Percentiles rank a stretch among this genome's conserved stretches.
These are phyloP conservation scores for Triangularia verruculosa DNA, from an alignment of 2,329 filamentous ascomycete genomes.

Conservation along the genomic window DNA sequence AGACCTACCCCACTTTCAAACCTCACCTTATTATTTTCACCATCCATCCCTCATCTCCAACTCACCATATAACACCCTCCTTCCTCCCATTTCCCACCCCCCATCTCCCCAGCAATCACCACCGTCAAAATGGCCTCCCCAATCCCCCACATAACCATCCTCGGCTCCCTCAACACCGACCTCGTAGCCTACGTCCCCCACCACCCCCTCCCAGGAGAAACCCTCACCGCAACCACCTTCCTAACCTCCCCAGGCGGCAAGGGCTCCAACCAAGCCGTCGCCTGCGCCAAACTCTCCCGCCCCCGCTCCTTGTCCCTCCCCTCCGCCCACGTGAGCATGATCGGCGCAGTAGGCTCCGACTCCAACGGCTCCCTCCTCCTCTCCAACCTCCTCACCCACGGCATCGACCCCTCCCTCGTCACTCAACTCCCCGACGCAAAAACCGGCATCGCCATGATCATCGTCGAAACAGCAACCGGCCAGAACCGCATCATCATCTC, in stretches of 20 bases:
- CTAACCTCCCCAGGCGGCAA: constrained; percentile 84
- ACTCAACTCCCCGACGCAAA: constrained; percentile 42
- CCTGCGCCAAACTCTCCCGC: constrained; percentile 77
- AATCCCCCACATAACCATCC: constrained; percentile 65
- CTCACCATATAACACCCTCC: neutral
- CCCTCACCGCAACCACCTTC: constrained; percentile 75
- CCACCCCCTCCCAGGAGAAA: constrained; percentile 81
- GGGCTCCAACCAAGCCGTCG: constrained; percentile 92
- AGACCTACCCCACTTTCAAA: neutral
- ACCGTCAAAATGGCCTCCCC: constrained; percentile 17
- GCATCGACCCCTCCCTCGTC: constrained; percentile 60
- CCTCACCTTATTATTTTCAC: neutral
- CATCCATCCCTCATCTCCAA: neutral
- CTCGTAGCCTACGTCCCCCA: constrained; percentile 84
- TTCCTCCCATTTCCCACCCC: neutral
- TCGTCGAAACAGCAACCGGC: constrained; percentile 69
- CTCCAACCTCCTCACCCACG: constrained; percentile 55
- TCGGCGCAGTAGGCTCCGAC: constrained; percentile 70
- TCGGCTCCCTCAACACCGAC: constrained; percentile 94
- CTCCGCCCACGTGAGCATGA: constrained; percentile 59
- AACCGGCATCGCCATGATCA: constrained; percentile 71
- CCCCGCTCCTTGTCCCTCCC: constrained; percentile 35
- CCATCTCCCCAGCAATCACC: neutral
- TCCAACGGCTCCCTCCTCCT: constrained; percentile 61
- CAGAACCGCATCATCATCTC: constrained; percentile 77